phyloP scores from a whole-genome alignment of 768 basidiomycete genomes.

The Hericium coralloides region DNA sequence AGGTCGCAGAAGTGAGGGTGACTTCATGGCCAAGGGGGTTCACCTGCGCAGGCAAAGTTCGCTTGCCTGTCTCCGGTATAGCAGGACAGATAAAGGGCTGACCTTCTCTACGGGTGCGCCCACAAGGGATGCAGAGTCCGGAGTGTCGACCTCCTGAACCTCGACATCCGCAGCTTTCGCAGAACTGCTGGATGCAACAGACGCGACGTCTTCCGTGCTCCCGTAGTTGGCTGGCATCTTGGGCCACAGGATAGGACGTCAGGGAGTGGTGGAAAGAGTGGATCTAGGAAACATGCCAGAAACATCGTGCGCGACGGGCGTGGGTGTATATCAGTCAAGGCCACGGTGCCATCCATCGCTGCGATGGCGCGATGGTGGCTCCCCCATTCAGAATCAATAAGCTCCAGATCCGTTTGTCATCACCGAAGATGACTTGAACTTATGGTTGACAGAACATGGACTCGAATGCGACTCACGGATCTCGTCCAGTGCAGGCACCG shows the following conservation, averaged over 20 bases:
- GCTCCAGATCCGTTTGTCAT: too few relatives aligned
- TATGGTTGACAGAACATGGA: too few relatives aligned
- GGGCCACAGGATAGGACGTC: too few relatives aligned
- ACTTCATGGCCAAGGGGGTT: slow-evolving; percentile 18
- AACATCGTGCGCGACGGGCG: not conserved
- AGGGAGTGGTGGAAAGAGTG: too few relatives aligned
- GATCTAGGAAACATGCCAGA: not conserved
- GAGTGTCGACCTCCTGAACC: slow-evolving; percentile 1
- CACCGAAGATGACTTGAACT: too few relatives aligned
- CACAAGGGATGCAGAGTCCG: not conserved
- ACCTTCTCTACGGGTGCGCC: slow-evolving; percentile 12
- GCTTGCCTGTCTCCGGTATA: not conserved
- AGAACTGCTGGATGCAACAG: not conserved
- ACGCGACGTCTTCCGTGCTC: not conserved
- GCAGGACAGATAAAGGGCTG: not conserved
- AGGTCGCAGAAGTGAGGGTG: slow-evolving; percentile 13
- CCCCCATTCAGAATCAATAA: not conserved
- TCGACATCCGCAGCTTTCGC: slow-evolving; percentile 2
- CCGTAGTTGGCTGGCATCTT: not conserved
- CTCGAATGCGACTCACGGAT: too few relatives aligned
- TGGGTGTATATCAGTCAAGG: not conserved
- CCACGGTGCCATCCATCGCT: not conserved
- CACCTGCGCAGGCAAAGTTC: not conserved
- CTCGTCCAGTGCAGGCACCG: too few relatives aligned
- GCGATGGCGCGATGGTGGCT: slow-evolving; percentile 9